Percentiles rank a stretch among this genome's conserved stretches.
Evolutionary conservation across 2,329 filamentous ascomycete species (phyloP).

Genomic region (Penicillium sp.): DNA sequence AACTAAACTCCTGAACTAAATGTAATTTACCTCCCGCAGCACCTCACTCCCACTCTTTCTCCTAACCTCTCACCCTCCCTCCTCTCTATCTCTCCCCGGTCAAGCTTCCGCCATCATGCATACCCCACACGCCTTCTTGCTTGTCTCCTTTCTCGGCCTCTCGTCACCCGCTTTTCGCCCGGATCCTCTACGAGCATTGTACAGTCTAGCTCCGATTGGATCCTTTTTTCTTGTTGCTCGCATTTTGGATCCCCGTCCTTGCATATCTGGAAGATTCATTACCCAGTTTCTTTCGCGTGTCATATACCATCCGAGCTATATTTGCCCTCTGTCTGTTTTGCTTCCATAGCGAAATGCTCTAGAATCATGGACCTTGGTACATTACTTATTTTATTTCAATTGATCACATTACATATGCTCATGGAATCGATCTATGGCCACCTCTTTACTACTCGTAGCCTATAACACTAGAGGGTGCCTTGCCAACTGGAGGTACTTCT

Average conservation of each 20-base stretch:
- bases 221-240: constrained; percentile 4
- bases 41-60: not conserved
- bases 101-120: constrained; percentile 8
- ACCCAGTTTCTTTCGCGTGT: constrained; percentile 3
- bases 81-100: constrained; percentile 1
- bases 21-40: constrained; percentile 20
- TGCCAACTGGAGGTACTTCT: not conserved
- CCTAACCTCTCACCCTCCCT: constrained; percentile 6
- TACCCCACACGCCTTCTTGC: constrained; percentile 17
- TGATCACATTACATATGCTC: not conserved
- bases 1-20: constrained; percentile 53
- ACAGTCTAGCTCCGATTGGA: constrained; percentile 26
- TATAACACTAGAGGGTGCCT: not conserved
- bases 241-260: constrained; percentile 17
- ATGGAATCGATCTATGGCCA: not conserved
- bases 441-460: not conserved
- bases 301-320: constrained; percentile 10
- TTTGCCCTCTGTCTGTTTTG: constrained; percentile 1
- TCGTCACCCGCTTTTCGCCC: not conserved
- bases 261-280: constrained; percentile 22
- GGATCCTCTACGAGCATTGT: constrained; percentile 26
- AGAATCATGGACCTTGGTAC: not conserved
- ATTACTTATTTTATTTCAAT: constrained; percentile 7
- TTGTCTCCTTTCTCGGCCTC: constrained; percentile 7
- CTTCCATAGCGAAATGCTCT: constrained; percentile 6